These are phyloP conservation scores for Microsporum canis DNA, from an alignment of 2,329 filamentous ascomycete genomes.

Conservation along the genomic window DNA sequence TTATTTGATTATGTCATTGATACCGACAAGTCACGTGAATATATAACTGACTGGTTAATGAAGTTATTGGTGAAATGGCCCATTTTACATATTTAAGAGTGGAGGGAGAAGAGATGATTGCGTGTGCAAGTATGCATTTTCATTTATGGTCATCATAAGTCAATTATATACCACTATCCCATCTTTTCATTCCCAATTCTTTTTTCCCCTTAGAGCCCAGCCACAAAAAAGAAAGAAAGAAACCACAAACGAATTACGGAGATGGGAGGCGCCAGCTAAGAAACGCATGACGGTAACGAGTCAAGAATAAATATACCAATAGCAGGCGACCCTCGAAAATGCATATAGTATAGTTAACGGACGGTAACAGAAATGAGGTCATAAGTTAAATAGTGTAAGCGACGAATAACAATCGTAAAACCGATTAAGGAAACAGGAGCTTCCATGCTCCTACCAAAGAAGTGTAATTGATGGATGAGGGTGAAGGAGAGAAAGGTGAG, in stretches of 20 bases:
- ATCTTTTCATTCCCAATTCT: conserved; percentile 3
- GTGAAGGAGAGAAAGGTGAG: not conserved
- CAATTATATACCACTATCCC: conserved; percentile 2
- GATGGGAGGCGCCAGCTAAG: not conserved
- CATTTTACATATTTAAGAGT: not conserved
- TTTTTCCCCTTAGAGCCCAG: not conserved
- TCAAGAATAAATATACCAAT: not conserved
- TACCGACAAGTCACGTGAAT: not conserved
- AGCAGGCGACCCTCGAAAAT: conserved; percentile 1
- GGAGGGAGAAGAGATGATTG: not conserved
- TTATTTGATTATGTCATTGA: not conserved
- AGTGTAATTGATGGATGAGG: not conserved
- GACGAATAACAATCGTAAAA: not conserved
- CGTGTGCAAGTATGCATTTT: not conserved
- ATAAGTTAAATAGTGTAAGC: not conserved
- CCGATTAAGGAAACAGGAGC: not conserved
- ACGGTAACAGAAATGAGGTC: not conserved
- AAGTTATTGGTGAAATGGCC: not conserved
- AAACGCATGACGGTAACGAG: not conserved
- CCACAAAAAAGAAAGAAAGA: not conserved
- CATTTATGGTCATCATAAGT: conserved; percentile 2
- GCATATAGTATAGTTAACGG: not conserved
- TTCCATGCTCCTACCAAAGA: not conserved
- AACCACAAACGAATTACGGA: not conserved
- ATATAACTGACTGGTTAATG: not conserved